Evolutionary conservation across 1,139 yeast genomes (phyloP).

Genomic region (Blastobotrys persicus): DNA sequence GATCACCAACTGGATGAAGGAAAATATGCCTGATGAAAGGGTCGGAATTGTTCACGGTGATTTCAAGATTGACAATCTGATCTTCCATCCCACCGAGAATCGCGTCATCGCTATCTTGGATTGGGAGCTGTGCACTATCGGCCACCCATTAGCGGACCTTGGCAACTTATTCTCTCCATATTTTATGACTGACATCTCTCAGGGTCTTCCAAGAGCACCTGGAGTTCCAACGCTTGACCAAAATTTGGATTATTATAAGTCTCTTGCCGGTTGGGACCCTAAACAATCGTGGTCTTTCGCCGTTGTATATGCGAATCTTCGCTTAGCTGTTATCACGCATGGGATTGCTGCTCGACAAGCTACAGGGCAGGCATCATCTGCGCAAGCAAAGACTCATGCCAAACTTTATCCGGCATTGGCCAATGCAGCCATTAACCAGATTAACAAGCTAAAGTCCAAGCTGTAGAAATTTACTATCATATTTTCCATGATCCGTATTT

Average conservation of each 20-base stretch:
- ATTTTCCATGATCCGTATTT: neutral
- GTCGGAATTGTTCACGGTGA: slow-evolving; percentile 60
- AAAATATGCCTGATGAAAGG: slow-evolving; percentile 49
- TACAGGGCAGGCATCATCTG: slow-evolving; percentile 60
- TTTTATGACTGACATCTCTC: slow-evolving; percentile 34
- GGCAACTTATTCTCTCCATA: slow-evolving; percentile 59
- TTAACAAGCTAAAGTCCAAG: slow-evolving; percentile 19
- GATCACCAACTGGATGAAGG: slow-evolving; percentile 45
- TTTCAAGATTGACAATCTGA: slow-evolving; percentile 58
- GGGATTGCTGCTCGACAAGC: slow-evolving; percentile 64
- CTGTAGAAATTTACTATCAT: slow-evolving; percentile 3
- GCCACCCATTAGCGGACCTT: slow-evolving; percentile 61
- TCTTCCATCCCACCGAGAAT: slow-evolving; percentile 50
- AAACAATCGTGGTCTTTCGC: slow-evolving; percentile 51
- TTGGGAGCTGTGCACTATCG: slow-evolving; percentile 65
- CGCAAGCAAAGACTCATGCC: slow-evolving; percentile 50
- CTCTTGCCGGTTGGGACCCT: slow-evolving; percentile 36
- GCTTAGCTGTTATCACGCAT: slow-evolving; percentile 62
- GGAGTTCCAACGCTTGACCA: slow-evolving; percentile 24
- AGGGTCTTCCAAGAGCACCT: neutral
- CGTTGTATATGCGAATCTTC: slow-evolving; percentile 55
- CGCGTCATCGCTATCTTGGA: slow-evolving; percentile 56
- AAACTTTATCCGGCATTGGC: slow-evolving; percentile 48
- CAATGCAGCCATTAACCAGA: slow-evolving; percentile 34
- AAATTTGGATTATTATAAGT: slow-evolving; percentile 27